phyloP scores from a whole-genome alignment of 202 grass and related monocot species.

The Carex arenaria region DNA sequence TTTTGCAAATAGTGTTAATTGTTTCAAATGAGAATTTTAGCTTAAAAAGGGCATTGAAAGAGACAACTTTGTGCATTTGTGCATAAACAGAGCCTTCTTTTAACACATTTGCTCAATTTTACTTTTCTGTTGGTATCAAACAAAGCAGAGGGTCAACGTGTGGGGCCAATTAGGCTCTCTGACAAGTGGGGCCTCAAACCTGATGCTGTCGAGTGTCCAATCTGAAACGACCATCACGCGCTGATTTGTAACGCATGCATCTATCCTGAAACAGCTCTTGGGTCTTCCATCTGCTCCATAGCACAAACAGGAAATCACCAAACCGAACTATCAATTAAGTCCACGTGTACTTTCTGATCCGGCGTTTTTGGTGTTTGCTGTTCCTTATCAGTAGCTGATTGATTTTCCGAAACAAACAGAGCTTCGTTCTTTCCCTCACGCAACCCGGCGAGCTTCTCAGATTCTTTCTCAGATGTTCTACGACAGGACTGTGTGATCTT shows the following conservation, averaged over 20 bases:
- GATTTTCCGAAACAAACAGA: slow-evolving; percentile 34
- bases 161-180: background rate
- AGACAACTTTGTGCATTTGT: background rate
- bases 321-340: background rate
- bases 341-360: background rate
- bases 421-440: slow-evolving; percentile 51
- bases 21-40: background rate
- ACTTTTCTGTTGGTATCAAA: too few relatives aligned
- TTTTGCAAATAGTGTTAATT: background rate
- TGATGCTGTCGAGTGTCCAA: background rate
- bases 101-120: too few relatives aligned
- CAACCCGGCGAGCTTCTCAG: slow-evolving; percentile 31
- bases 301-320: background rate
- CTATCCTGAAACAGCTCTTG: background rate
- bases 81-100: background rate
- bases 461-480: slow-evolving; percentile 28
- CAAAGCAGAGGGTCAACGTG: background rate
- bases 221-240: background rate
- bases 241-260: background rate
- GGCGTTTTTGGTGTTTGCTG: background rate
- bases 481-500: background rate
- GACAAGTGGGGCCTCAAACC: background rate
- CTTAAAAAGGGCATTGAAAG: background rate
- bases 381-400: slow-evolving; percentile 31
- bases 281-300: background rate